Conservation (phyloP, 2,329 filamentous ascomycete species). For the Xylaria sp. region DNA sequence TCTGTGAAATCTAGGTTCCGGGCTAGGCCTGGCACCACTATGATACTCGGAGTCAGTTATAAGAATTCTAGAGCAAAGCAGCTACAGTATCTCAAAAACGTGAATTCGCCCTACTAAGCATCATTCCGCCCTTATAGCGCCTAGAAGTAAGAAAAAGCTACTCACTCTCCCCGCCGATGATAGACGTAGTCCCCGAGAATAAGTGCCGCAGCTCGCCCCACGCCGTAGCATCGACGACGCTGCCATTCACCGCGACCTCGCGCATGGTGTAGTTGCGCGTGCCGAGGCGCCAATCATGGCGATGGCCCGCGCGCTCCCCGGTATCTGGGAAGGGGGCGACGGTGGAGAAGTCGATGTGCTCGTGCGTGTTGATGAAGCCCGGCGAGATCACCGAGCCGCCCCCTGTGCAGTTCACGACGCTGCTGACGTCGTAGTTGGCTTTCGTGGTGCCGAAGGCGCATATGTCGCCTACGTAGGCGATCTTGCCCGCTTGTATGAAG, state of each 20-base stretch:
- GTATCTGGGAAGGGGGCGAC: conserved; percentile 42
- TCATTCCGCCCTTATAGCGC: no score
- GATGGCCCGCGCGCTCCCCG: conserved; percentile 42
- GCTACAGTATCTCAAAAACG: no score
- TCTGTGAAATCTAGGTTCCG: conserved; percentile 47
- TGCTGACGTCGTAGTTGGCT: conserved; percentile 18
- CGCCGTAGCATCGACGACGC: conserved; percentile 37
- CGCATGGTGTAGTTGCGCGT: conserved; percentile 40
- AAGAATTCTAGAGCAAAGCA: no score
- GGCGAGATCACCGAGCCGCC: conserved; percentile 45
- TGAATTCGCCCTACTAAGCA: no score
- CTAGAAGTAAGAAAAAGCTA: no score
- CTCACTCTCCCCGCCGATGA: conserved; percentile 43
- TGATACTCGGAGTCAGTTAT: not conserved
- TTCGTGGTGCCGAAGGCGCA: conserved; percentile 22
- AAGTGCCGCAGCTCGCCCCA: conserved; percentile 49
- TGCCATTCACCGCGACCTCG: conserved; percentile 41
- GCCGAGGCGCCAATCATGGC: conserved; percentile 50
- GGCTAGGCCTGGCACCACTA: conserved; percentile 43
- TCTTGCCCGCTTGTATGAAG: conserved; percentile 44
- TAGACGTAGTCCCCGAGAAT: conserved; percentile 48
- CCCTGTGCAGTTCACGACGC: conserved; percentile 42
- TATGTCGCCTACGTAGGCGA: conserved; percentile 37
- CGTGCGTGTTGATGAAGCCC: conserved; percentile 49
- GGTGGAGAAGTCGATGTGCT: conserved; percentile 47